Percentiles rank a stretch among this genome's conserved stretches.
phyloP scores from a whole-genome alignment of 495 filamentous ascomycete genomes.

The Tetracladium setigerum region DNA sequence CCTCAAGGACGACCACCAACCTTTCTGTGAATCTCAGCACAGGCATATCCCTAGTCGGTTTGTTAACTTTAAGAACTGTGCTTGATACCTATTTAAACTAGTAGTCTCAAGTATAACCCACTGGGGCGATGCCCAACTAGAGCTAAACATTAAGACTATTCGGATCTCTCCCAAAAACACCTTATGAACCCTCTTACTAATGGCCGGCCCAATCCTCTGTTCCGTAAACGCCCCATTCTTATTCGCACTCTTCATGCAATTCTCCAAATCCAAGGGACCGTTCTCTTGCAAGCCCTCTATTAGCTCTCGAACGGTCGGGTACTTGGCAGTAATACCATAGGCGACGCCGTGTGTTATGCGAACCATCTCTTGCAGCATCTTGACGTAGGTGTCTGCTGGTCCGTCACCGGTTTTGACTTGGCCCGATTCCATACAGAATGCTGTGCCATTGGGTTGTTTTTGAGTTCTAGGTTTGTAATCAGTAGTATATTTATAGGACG shows the following conservation, averaged over 20 bases:
- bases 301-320: slow-evolving; percentile 49
- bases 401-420: slow-evolving; percentile 71
- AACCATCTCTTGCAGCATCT: slow-evolving; percentile 72
- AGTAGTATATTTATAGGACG: neutral
- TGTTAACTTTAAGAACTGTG: no score
- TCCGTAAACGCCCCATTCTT: slow-evolving; percentile 60
- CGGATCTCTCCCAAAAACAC: slow-evolving; percentile 64
- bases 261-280: slow-evolving; percentile 53
- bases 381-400: slow-evolving; percentile 59
- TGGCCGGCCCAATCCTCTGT: slow-evolving; percentile 55
- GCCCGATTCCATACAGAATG: slow-evolving; percentile 78
- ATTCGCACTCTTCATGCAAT: slow-evolving; percentile 59
- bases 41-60: no score
- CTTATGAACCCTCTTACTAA: slow-evolving; percentile 66
- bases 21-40: no score
- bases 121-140: neutral
- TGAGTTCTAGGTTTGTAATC: slow-evolving; percentile 24
- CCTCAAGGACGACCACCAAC: no score
- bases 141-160: slow-evolving; percentile 55
- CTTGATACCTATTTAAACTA: no score
- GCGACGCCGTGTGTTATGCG: slow-evolving; percentile 69
- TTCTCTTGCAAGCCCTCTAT: slow-evolving; percentile 48
- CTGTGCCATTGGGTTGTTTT: slow-evolving; percentile 36
- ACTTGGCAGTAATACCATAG: slow-evolving; percentile 57
- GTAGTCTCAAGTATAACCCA: no score